Evolutionary conservation across 139 green algal species (phyloP), one percentile per base, ranked within the genome.

Genomic region (Tetradesmus obliquus): DNA sequence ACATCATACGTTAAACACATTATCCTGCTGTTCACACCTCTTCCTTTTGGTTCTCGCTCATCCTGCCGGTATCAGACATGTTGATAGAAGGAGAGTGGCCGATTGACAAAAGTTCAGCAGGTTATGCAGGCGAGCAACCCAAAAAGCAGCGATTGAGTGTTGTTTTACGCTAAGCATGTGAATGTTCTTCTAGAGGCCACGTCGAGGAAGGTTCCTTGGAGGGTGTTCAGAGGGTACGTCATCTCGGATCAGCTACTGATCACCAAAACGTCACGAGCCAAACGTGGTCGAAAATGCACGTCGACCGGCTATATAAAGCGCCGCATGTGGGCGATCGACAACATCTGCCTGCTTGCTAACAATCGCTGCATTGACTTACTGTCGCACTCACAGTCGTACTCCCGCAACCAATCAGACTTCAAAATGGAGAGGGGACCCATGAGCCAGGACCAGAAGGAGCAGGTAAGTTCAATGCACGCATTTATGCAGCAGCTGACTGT

Each of bases 361-460:
- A 10, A 17, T 17, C 17, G 66, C 66, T 76, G n/a, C 5, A 7
- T 24, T 76, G 66, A 24, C 66, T 76, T 76, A 76, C 17, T 13
- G n/a, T 76, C 66, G 60, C 60, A 76, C 3, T 19, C 66, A 76
- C 66, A 76, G 15, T 76, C 66, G 66, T 76, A 76, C 66, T 24
- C 5, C 66, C 66, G 66, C 17, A 76, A 76, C 66, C 10, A 24
- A 76, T 19, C 66, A 76, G 66, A n/a, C 66, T 24, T 76, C 66
- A 76, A 76, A 19, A 76, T 76, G 66, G 66, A 76, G 66, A 76
- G n/a, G 66, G 66, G 66, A 24, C 66, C 81, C 53, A 86, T 86
- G 81, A 55, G 55, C 81, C 55, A 66, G 81, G 51, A 86, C 45
- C 51, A 86, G 81, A 86, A 86, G 81, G 55, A 86, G 51, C 55